Conservation (phyloP, 768 basidiomycete species). For the Mycena albidolilacea region DNA sequence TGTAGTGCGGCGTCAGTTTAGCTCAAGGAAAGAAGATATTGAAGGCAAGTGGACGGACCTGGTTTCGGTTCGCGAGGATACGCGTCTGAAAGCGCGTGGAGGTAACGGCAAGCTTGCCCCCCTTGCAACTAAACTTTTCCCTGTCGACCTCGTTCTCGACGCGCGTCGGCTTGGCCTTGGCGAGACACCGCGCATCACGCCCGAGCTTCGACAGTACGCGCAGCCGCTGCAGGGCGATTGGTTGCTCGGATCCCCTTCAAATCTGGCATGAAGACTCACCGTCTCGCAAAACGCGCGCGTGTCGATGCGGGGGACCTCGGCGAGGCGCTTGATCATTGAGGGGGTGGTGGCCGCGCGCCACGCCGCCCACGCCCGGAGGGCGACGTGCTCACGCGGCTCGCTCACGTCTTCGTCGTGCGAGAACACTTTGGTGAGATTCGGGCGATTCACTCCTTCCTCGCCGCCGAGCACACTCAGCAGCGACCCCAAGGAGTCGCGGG, state of each 20-base stretch:
- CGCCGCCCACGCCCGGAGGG: conserved; percentile 62
- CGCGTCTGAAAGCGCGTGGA: conserved; percentile 63
- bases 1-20: background rate
- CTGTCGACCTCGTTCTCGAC: conserved; percentile 62
- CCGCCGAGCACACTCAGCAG: conserved; percentile 57
- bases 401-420: conserved; percentile 41
- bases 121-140: conserved; percentile 45
- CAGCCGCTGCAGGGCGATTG: conserved; percentile 1
- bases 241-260: background rate
- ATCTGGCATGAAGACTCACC: conserved; percentile 43
- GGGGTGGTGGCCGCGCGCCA: conserved; percentile 49
- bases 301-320: conserved; percentile 43
- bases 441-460: conserved; percentile 45
- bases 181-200: conserved; percentile 57
- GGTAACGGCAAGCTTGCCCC: conserved; percentile 52
- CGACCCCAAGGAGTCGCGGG: conserved; percentile 52
- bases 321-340: conserved; percentile 30
- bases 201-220: conserved; percentile 54
- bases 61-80: conserved; percentile 47
- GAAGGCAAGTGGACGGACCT: conserved; percentile 40
- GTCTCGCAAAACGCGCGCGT: conserved; percentile 41
- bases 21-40: background rate
- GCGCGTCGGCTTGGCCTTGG: conserved; percentile 58
- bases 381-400: conserved; percentile 42
- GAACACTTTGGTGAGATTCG: conserved; percentile 49